Percentiles rank a stretch among this genome's conserved stretches.
phyloP scores from a whole-genome alignment of 2,329 filamentous ascomycete genomes.

The Aureobasidium melanogenum region DNA sequence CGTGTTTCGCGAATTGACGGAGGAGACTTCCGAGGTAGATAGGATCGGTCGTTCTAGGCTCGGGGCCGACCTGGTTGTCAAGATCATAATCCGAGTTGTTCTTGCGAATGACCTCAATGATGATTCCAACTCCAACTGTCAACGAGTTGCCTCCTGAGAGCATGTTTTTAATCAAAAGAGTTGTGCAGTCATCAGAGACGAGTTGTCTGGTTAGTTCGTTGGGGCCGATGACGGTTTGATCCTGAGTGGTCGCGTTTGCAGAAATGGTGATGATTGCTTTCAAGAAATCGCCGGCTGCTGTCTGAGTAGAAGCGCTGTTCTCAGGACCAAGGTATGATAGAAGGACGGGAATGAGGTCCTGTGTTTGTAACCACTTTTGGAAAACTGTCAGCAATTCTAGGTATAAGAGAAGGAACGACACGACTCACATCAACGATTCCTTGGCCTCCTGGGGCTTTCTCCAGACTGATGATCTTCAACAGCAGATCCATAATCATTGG shows the following conservation, averaged over 20 bases:
- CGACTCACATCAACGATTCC: conserved; percentile 80
- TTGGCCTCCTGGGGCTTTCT: conserved; percentile 82
- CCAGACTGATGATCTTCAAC: conserved; percentile 91
- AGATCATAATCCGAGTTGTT: conserved; percentile 99
- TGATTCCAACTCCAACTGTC: conserved; percentile 91
- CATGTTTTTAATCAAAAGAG: conserved; percentile 85
- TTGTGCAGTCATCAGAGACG: conserved; percentile 75
- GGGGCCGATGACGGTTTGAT: conserved; percentile 96
- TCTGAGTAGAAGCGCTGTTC: conserved; percentile 83
- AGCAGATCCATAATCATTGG: conserved; percentile 98
- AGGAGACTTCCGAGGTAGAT: conserved; percentile 92
- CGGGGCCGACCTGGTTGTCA: conserved; percentile 74
- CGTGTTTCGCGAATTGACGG: conserved; percentile 78
- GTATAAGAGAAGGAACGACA: not conserved
- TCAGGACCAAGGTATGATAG: conserved; percentile 80
- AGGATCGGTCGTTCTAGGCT: conserved; percentile 77
- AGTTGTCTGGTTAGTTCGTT: conserved; percentile 94
- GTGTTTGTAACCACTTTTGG: conserved; percentile 76
- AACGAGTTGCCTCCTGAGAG: conserved; percentile 85
- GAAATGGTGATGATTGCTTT: conserved; percentile 99
- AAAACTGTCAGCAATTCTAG: not conserved
- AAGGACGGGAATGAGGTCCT: conserved; percentile 77
- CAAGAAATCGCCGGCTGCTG: conserved; percentile 91
- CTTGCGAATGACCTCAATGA: conserved; percentile 97
- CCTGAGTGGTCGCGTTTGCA: conserved; percentile 93